Percentiles rank a stretch among this genome's conserved stretches.
phyloP scores from a whole-genome alignment of 2,329 filamentous ascomycete genomes.

The Ophiognomonia clavigignenti-juglandacearum region DNA sequence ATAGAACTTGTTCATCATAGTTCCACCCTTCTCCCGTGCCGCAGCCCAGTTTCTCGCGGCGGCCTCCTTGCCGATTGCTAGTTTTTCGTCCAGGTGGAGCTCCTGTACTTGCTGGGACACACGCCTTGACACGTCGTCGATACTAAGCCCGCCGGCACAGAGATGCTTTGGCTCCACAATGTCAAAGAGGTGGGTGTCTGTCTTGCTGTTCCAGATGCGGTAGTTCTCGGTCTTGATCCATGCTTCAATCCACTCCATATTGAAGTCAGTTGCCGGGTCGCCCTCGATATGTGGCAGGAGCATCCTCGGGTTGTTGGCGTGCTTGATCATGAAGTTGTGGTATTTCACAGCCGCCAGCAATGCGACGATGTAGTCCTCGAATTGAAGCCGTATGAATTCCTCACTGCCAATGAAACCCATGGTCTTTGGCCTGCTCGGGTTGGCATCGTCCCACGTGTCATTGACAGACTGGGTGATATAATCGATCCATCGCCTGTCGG shows the following conservation, averaged over 20 bases:
- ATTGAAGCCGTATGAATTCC: conserved; percentile 94
- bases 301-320: conserved; percentile 53
- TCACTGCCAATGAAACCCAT: conserved; percentile 94
- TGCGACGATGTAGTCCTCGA: conserved; percentile 91
- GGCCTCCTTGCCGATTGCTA: conserved; percentile 77
- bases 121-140: conserved; percentile 89
- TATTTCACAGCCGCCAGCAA: conserved; percentile 88
- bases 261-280: conserved; percentile 81
- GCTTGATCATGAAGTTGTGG: conserved; percentile 59
- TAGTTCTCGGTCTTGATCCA: conserved; percentile 92
- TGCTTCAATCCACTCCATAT: conserved; percentile 75
- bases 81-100: conserved; percentile 84
- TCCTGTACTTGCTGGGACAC: conserved; percentile 90
- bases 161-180: conserved; percentile 91
- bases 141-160: conserved; percentile 84
- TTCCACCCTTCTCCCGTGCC: conserved; percentile 81
- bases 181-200: conserved; percentile 86
- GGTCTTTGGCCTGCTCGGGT: conserved; percentile 85
- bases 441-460: conserved; percentile 92
- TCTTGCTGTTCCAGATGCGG: conserved; percentile 75
- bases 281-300: conserved; percentile 67
- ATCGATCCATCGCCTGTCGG: conserved; percentile 95
- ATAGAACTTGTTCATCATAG: conserved; percentile 83
- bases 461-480: conserved; percentile 89
- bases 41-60: conserved; percentile 86